Evolutionary conservation across 2,329 filamentous ascomycete species (phyloP), one percentile per base, ranked within the genome.

Genomic region (Hirsutella thompsonii): DNA sequence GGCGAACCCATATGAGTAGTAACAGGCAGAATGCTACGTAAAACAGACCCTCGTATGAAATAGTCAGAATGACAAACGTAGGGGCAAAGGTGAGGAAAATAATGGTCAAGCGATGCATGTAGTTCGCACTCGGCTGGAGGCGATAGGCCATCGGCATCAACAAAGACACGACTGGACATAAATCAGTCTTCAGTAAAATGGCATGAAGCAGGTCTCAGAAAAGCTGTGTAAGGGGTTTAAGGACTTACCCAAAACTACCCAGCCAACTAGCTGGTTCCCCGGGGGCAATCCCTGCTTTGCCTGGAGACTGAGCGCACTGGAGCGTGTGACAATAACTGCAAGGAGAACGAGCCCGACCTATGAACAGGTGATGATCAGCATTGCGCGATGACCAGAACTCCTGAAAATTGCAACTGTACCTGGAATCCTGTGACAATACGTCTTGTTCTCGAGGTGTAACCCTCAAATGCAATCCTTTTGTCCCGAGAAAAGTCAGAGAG

Each of bases 1-100:
- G 71, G n/a, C 81, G 79, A 28, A 95, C 85, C 92, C 92, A 98
- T 42, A 81, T 79, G 39, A 94, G 70, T 5, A 98, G 66, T 19
- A 81, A 84, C 41, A 83, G 67, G 54, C 81, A 88, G 61, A 95
- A 98, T 10, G 82, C 79, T 44, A 95, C 77, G 61, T 96, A 98
- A 60, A 98, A 98, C 2, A 98, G 71, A 0, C 90, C 90, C 61
- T 98, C 92, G 63, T 94, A 98, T 1, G 90, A 95, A 51, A 96
- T 95, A 8, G 89, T 94, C 39, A 98, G 76, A 53, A 98, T 90
- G 55, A 98, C 83, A 61, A 96, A 98, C 2, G 83, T 83, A 0
- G 92, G 92, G 0, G 90, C 83, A 57, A 93, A 96, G 5, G 89
- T 84, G 38, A 98, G 70, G 65, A 96, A 98, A 41, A 95, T 79